These are phyloP conservation scores for Kluyveromyces nonfermentans DNA, from an alignment of 805 yeast species.

Conservation along the genomic window DNA sequence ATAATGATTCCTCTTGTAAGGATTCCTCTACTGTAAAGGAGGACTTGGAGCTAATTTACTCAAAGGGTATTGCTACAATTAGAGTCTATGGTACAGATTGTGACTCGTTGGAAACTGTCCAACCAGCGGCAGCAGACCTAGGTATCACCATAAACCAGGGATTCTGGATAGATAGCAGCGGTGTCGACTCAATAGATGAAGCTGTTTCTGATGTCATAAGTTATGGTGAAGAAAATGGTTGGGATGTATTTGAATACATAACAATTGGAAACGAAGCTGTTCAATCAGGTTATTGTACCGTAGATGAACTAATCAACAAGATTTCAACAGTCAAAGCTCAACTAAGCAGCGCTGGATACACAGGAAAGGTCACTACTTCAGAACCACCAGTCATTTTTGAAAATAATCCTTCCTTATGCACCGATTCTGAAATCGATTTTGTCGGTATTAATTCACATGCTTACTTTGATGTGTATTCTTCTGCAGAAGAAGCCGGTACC, in stretches of 20 bases:
- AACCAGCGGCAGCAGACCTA: conserved; percentile 46
- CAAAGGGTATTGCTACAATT: conserved; percentile 54
- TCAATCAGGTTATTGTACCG: conserved; percentile 50
- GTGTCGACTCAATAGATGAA: conserved; percentile 60
- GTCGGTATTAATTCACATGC: conserved; percentile 85
- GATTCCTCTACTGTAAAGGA: conserved; percentile 38
- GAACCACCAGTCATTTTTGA: conserved; percentile 80
- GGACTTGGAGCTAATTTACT: conserved; percentile 50
- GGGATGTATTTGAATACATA: conserved; percentile 68
- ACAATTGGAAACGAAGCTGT: conserved; percentile 89
- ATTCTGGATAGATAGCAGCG: conserved; percentile 61
- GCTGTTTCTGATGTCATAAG: conserved; percentile 45
- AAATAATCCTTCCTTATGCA: conserved; percentile 58
- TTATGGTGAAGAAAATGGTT: conserved; percentile 44
- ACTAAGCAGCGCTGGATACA: conserved; percentile 61
- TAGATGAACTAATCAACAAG: conserved; percentile 51
- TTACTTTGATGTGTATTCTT: conserved; percentile 56
- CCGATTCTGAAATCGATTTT: conserved; percentile 59
- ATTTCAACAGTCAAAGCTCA: conserved; percentile 52
- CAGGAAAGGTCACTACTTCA: conserved; percentile 70
- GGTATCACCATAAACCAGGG: conserved; percentile 81
- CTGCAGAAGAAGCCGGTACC: conserved; percentile 61
- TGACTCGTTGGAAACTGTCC: conserved; percentile 51
- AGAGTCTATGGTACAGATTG: conserved; percentile 89
- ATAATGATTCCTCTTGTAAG: conserved; percentile 60